Percentiles rank a stretch among this genome's conserved stretches.
Conservation (phyloP, 2,329 filamentous ascomycete species). For the Sporothrix inflata region DNA sequence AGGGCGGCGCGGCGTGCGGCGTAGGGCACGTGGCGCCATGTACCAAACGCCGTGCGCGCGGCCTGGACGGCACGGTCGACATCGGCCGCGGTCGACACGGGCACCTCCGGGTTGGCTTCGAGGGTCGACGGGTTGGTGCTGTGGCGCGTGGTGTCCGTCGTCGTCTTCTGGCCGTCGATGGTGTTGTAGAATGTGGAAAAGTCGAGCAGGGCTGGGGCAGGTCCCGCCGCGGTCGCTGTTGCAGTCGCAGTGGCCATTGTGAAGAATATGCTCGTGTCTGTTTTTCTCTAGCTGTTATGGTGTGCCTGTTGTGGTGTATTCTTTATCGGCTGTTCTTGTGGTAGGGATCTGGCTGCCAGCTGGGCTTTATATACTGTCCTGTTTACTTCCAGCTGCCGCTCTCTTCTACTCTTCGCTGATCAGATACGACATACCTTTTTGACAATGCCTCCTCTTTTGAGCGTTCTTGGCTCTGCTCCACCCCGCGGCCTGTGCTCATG, state of each 20-base stretch:
- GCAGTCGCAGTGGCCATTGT: neutral
- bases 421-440: neutral
- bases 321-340: neutral
- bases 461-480: neutral
- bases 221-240: neutral
- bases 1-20: slow-evolving; percentile 33
- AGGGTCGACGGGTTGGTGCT: slow-evolving; percentile 43
- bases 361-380: neutral
- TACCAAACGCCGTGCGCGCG: slow-evolving; percentile 43
- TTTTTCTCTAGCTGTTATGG: neutral
- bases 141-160: slow-evolving; percentile 36
- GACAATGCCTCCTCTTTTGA: neutral
- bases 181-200: slow-evolving; percentile 35
- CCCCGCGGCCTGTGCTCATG: neutral
- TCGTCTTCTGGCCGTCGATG: slow-evolving; percentile 35
- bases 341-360: neutral
- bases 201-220: neutral
- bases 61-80: slow-evolving; percentile 46
- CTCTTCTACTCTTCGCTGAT: neutral
- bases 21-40: slow-evolving; percentile 44
- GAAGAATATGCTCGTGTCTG: neutral
- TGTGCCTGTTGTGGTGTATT: neutral
- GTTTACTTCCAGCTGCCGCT: neutral
- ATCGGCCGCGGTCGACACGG: slow-evolving; percentile 45
- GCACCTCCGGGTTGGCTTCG: slow-evolving; percentile 43